Evolutionary conservation across 768 basidiomycete genomes (phyloP).

Genomic region (Coprinopsis strossmayeri): DNA sequence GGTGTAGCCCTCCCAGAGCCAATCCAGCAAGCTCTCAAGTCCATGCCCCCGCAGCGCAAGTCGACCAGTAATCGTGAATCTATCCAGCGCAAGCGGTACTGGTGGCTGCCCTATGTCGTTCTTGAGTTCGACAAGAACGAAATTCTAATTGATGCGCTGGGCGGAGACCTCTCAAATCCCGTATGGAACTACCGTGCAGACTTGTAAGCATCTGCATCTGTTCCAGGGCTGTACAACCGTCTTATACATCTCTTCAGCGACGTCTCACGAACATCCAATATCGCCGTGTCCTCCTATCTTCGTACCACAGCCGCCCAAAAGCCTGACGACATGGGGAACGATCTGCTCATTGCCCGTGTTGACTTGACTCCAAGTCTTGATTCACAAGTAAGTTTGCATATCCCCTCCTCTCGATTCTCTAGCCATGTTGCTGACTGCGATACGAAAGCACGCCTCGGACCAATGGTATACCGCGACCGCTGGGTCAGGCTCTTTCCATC

Average conservation of each 20-base stretch:
- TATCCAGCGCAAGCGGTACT: slow-evolving; percentile 86
- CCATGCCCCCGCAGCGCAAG: slow-evolving; percentile 44
- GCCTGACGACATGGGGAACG: slow-evolving; percentile 95
- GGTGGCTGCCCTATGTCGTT: slow-evolving; percentile 97
- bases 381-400: slow-evolving; percentile 49
- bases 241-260: slow-evolving; percentile 47
- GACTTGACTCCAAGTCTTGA: slow-evolving; percentile 84
- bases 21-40: slow-evolving; percentile 75
- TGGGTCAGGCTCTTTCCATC: slow-evolving; percentile 87
- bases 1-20: slow-evolving; percentile 77
- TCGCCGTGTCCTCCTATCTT: slow-evolving; percentile 88
- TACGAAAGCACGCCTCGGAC: slow-evolving; percentile 82
- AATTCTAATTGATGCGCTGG: slow-evolving; percentile 91
- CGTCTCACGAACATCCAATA: slow-evolving; percentile 89
- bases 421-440: too few relatives aligned
- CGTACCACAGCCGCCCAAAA: slow-evolving; percentile 72
- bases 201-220: slow-evolving; percentile 58
- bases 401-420: too few relatives aligned
- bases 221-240: slow-evolving; percentile 3
- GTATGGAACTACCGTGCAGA: slow-evolving; percentile 95
- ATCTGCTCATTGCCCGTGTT: slow-evolving; percentile 87
- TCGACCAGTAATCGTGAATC: slow-evolving; percentile 81
- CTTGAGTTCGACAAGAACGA: slow-evolving; percentile 99
- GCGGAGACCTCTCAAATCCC: slow-evolving; percentile 85
- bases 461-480: slow-evolving; percentile 85